A percentile compares a stretch with the other conserved stretches of the same genome.
These are phyloP conservation scores for Microsporum audouinii DNA, from an alignment of 2,329 filamentous ascomycete genomes.

Conservation along the genomic window DNA sequence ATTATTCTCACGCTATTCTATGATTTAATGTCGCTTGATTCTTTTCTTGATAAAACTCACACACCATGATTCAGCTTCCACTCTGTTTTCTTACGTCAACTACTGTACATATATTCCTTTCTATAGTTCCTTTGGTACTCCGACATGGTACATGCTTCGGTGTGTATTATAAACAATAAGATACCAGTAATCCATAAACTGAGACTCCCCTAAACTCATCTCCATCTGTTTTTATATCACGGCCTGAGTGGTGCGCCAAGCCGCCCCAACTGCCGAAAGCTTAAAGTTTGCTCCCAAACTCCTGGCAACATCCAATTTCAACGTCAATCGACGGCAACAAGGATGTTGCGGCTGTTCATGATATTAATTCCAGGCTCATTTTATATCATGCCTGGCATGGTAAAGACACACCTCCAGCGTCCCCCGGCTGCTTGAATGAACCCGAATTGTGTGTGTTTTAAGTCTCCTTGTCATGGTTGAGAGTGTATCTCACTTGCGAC, in stretches of 20 bases:
- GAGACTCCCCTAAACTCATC: too few species aligned
- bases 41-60: neutral
- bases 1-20: neutral
- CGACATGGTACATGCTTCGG: neutral
- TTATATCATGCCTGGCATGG: neutral
- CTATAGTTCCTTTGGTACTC: neutral
- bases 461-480: neutral
- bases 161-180: neutral
- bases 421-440: neutral
- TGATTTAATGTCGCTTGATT: neutral
- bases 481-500: neutral
- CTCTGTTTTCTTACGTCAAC: neutral
- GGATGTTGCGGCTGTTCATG: neutral
- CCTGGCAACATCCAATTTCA: neutral
- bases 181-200: neutral
- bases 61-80: neutral
- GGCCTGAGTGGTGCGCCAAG: neutral
- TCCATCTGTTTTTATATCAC: too few species aligned
- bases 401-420: neutral
- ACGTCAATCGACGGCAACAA: neutral
- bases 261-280: neutral
- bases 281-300: neutral
- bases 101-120: constrained; percentile 1
- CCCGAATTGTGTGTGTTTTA: neutral
- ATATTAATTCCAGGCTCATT: neutral